These are phyloP conservation scores for Umbilicus rupestris DNA, from an alignment of 164 flowering plant genomes.

Conservation along the genomic window DNA sequence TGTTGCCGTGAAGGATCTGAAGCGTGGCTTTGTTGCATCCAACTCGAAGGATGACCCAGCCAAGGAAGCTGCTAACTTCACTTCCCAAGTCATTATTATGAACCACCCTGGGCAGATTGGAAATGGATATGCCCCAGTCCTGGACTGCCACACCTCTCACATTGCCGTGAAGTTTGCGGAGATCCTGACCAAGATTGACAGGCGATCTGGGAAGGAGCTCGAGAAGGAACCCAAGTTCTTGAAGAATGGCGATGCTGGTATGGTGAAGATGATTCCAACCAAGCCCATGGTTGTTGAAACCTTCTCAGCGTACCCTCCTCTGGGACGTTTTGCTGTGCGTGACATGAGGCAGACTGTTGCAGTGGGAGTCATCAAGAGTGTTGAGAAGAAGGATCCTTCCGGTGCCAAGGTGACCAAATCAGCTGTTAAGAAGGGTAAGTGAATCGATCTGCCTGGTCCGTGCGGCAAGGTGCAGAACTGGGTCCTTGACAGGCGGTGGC, in stretches of 20 bases:
- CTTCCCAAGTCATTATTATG: constrained; percentile 2
- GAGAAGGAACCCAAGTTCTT: constrained; percentile 7
- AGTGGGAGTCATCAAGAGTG: constrained; percentile 1
- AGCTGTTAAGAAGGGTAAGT: constrained; percentile 15
- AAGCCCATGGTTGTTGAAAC: constrained; percentile 6
- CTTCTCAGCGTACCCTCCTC: constrained; percentile 4
- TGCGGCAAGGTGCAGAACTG: neutral
- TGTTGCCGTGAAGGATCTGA: constrained; percentile 4
- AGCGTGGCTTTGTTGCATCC: constrained; percentile 5
- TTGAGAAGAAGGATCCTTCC: constrained; percentile 4
- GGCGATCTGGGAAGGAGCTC: constrained; percentile 3
- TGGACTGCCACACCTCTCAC: constrained; percentile 1
- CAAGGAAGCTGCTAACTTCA: constrained; percentile 6
- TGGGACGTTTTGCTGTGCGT: constrained; percentile 4
- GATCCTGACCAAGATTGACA: constrained; percentile 6
- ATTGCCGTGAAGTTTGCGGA: constrained; percentile 4
- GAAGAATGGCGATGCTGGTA: constrained; percentile 7
- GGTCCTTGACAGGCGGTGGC: constrained; percentile 6
- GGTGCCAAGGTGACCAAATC: constrained; percentile 30
- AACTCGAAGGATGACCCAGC: constrained; percentile 4
- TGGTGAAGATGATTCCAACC: constrained; percentile 7
- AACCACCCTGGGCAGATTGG: constrained; percentile 8
- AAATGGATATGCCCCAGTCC: constrained; percentile 6
- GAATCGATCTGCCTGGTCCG: neutral
- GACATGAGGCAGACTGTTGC: constrained; percentile 8